Percentiles rank a stretch among this genome's conserved stretches.
These are phyloP conservation scores for Daldinia eschscholtzii DNA, from an alignment of 2,329 filamentous ascomycete species.

Conservation along the genomic window DNA sequence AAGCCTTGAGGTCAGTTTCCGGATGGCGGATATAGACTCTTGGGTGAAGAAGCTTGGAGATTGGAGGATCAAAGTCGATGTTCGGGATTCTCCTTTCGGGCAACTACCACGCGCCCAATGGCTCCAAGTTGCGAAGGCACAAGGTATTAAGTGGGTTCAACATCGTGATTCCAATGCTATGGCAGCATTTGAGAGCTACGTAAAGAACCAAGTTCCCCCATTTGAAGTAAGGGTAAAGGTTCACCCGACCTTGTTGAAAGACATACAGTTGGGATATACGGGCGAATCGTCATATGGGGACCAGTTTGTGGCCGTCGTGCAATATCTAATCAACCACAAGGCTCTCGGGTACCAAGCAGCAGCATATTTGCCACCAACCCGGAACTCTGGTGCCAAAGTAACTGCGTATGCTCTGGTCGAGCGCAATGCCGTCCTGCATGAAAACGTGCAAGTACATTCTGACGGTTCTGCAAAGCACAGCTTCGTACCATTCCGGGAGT, in stretches of 20 bases:
- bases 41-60: conserved; percentile 23
- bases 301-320: neutral
- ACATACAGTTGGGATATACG: neutral
- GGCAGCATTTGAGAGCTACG: conserved; percentile 21
- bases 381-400: neutral
- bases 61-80: conserved; percentile 4
- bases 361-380: conserved; percentile 25
- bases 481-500: conserved; percentile 29
- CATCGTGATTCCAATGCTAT: conserved; percentile 34
- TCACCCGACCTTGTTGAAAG: too few species aligned
- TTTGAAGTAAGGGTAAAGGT: conserved; percentile 33
- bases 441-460: conserved; percentile 27
- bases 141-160: conserved; percentile 7
- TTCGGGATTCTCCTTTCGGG: conserved; percentile 19
- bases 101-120: conserved; percentile 27
- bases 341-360: conserved; percentile 32
- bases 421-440: conserved; percentile 15
- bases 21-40: conserved; percentile 22
- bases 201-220: conserved; percentile 3
- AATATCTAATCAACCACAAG: conserved; percentile 33
- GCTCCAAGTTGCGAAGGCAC: conserved; percentile 2
- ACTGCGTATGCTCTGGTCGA: conserved; percentile 20
- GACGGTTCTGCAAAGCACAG: neutral
- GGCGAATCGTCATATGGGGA: neutral
- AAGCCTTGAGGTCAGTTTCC: conserved; percentile 1